These are phyloP conservation scores for Vitis hybrid DNA, from an alignment of 177 flowering plant genomes.

Conservation along the genomic window DNA sequence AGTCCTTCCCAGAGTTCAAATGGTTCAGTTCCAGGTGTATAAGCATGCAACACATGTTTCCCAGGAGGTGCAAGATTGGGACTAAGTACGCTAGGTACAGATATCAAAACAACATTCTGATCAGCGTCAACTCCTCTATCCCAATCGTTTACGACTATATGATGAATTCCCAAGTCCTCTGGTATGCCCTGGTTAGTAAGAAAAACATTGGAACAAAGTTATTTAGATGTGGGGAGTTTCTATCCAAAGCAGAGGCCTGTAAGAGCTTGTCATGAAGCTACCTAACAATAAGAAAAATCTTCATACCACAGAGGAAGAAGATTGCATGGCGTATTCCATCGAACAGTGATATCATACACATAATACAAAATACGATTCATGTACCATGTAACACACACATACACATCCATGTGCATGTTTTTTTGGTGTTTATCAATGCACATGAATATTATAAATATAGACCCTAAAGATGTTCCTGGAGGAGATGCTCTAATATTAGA, in stretches of 20 bases:
- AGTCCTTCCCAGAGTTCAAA: conserved; percentile 87
- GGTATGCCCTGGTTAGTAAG: conserved; percentile 49
- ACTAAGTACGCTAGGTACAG: conserved; percentile 83
- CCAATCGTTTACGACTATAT: conserved; percentile 96
- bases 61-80: conserved; percentile 86
- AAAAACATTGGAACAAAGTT: background rate
- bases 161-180: conserved; percentile 90
- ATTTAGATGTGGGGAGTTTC: background rate
- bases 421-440: no score
- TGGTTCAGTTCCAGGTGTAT: conserved; percentile 95
- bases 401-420: no score
- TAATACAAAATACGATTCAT: no score
- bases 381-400: no score
- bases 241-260: background rate
- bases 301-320: background rate
- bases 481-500: no score
- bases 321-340: background rate
- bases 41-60: conserved; percentile 89
- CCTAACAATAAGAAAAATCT: background rate
- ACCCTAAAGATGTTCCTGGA: no score
- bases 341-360: no score
- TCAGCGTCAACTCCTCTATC: conserved; percentile 94
- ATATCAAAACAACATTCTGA: conserved; percentile 92
- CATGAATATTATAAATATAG: no score
- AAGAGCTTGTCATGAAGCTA: background rate